Conservation (phyloP, 2,329 filamentous ascomycete species). For the Ophiocordyceps camponoti-saundersi region DNA sequence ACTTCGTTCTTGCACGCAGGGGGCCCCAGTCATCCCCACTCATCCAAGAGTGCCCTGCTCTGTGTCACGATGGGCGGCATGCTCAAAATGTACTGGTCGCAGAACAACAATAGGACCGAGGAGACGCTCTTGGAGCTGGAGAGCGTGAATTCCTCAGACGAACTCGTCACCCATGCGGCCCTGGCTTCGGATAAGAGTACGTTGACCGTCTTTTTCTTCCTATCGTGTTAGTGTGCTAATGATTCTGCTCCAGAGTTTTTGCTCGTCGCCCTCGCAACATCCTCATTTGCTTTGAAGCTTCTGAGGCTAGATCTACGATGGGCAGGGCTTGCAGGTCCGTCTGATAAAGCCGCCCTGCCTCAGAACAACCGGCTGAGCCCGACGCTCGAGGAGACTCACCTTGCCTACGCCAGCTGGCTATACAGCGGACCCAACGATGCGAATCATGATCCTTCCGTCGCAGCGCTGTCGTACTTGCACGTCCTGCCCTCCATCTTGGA, state of each 20-base stretch:
- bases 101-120: conserved; percentile 53
- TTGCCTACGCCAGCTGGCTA: conserved; percentile 41
- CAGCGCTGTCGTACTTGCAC: conserved; percentile 56
- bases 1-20: conserved; percentile 46
- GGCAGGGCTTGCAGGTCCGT: conserved; percentile 36
- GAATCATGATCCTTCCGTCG: conserved; percentile 31
- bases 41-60: conserved; percentile 55
- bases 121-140: conserved; percentile 62
- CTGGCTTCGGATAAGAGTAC: conserved; percentile 54
- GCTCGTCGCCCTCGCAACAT: conserved; percentile 49
- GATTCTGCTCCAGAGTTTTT: conserved; percentile 24
- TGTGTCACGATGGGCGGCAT: conserved; percentile 59
- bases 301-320: conserved; percentile 61
- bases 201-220: neutral
- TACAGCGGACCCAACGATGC: conserved; percentile 26
- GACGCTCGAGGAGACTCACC: conserved; percentile 34
- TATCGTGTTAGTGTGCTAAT: neutral
- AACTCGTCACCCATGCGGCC: conserved; percentile 65
- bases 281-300: conserved; percentile 55
- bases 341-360: conserved; percentile 34
- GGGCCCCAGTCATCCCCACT: conserved; percentile 57
- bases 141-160: conserved; percentile 52
- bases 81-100: conserved; percentile 62
- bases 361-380: conserved; percentile 30
- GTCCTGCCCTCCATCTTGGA: conserved; percentile 53